These are phyloP conservation scores for Choiromyces venosus DNA, from an alignment of 495 filamentous ascomycete genomes.

Conservation along the genomic window DNA sequence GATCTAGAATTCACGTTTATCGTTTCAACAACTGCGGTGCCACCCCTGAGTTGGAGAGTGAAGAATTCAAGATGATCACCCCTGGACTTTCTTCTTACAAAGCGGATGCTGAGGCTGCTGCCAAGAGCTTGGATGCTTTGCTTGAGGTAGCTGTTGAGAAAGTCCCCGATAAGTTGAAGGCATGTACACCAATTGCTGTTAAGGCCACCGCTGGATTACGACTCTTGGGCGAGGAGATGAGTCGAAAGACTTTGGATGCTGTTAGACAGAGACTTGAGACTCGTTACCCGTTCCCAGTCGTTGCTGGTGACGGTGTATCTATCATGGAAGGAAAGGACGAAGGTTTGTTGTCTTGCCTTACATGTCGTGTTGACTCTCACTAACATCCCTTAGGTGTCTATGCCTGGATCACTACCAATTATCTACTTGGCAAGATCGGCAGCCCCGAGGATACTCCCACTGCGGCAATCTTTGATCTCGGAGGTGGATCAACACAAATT, in stretches of 20 bases:
- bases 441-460: constrained; percentile 82
- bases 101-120: constrained; percentile 76
- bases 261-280: constrained; percentile 81
- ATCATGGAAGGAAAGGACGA: constrained; percentile 97
- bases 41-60: constrained; percentile 88
- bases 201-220: constrained; percentile 94
- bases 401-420: constrained; percentile 98
- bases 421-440: constrained; percentile 95
- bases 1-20: constrained; percentile 96
- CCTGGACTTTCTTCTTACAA: constrained; percentile 80
- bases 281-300: constrained; percentile 86
- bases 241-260: constrained; percentile 74
- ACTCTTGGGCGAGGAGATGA: constrained; percentile 73
- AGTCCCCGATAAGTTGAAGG: constrained; percentile 79
- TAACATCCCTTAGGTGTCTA: constrained; percentile 62
- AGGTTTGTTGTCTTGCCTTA: constrained; percentile 35
- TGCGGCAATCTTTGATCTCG: constrained; percentile 91
- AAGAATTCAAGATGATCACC: constrained; percentile 83
- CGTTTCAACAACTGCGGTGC: constrained; percentile 97
- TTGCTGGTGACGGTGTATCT: constrained; percentile 79
- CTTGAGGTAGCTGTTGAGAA: constrained; percentile 75
- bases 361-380: not conserved
- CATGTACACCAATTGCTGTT: constrained; percentile 84
- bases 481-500: constrained; percentile 94
- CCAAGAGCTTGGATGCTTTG: constrained; percentile 78